Base-by-base conservation (phyloP, 176 grass and related monocot species). In the Aegilops umbellulata region DNA sequence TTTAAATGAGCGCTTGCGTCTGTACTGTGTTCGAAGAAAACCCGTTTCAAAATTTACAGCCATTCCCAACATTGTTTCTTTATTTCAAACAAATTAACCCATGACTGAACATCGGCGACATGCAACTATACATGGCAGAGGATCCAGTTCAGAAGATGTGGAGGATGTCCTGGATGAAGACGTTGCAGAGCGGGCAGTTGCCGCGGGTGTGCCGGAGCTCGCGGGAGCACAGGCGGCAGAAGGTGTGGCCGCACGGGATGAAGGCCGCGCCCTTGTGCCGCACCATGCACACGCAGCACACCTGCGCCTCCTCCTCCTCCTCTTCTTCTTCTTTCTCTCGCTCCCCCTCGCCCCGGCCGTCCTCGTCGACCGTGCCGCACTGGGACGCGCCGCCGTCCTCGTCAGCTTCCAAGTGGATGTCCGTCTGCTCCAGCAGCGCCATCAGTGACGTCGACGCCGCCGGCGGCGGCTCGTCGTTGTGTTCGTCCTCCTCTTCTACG, bases 211-310 rank as follows among this genome's bases (percentile, higher is more conserved):
- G 91, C 92, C 91, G 88, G 68, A 97, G 94, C 75, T 97, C 94
- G 46, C 94, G 85, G 1, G 92, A 97, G 87, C 92, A 94, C 29
- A 90, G 89, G 67, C 94, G 91, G 85, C 94, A 94, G 87, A 97
- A 97, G 79, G 94, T 94, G 87, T 97, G 94, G 63, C 94, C 94
- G 79, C 94, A 97, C 6, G 94, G 94, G 68, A 97, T 90, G 75
- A 97, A 97, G 0, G 94, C 94, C 0, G 91, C 85, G 5, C 94
- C 94, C 77, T 94, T 97, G 87, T 97, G 92, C 83, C 87, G 83
- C 75, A 90, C 90, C 94, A 97, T 92, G 89, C 94, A 97, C 63
- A 97, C 91, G 85, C 94, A 94, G 88, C 94, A 94, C 83, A 86
- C 89, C 35, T 88, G 89, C 84, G 74, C 85, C 87, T 82, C 83